phyloP scores from a whole-genome alignment of 345 rosid species.

The Ceriops tagal region DNA sequence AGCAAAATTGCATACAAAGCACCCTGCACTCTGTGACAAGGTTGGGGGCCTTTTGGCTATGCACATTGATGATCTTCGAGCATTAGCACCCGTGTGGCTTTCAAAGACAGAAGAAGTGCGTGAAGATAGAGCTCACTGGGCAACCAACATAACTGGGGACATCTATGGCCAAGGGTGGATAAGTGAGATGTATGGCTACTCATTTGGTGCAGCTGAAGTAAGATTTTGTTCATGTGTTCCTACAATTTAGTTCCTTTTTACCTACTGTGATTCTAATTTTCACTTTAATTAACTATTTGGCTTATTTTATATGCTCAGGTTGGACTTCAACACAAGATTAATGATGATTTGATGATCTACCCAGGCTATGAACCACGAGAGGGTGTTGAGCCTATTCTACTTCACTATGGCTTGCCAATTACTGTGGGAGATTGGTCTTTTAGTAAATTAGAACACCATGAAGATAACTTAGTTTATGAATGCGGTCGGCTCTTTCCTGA shows the following conservation, averaged over 20 bases:
- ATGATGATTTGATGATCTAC: conserved; percentile 74
- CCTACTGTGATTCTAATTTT: not conserved
- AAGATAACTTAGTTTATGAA: conserved; percentile 81
- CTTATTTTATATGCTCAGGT: conserved; percentile 46
- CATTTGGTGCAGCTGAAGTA: conserved; percentile 98
- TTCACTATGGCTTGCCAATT: conserved; percentile 92
- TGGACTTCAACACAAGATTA: conserved; percentile 91
- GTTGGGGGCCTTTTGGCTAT: conserved; percentile 98
- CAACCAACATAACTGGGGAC: conserved; percentile 95
- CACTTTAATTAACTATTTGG: not conserved
- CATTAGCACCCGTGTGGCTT: conserved; percentile 91
- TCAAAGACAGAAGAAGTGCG: conserved; percentile 98
- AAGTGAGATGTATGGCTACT: conserved; percentile 99
- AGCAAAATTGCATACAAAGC: conserved; percentile 73
- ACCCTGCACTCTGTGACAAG: conserved; percentile 87
- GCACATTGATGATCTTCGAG: conserved; percentile 93
- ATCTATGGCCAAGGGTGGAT: conserved; percentile 95
- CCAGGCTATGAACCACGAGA: conserved; percentile 87
- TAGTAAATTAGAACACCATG: conserved; percentile 83
- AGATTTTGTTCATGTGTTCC: conserved; percentile 13
- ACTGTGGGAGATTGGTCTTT: conserved; percentile 92
- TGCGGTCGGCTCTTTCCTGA: conserved; percentile 87
- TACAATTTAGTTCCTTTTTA: not conserved
- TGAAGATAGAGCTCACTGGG: conserved; percentile 87
- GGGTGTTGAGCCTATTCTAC: conserved; percentile 82